Conservation (phyloP, 768 basidiomycete species). For the Mycena venus region DNA sequence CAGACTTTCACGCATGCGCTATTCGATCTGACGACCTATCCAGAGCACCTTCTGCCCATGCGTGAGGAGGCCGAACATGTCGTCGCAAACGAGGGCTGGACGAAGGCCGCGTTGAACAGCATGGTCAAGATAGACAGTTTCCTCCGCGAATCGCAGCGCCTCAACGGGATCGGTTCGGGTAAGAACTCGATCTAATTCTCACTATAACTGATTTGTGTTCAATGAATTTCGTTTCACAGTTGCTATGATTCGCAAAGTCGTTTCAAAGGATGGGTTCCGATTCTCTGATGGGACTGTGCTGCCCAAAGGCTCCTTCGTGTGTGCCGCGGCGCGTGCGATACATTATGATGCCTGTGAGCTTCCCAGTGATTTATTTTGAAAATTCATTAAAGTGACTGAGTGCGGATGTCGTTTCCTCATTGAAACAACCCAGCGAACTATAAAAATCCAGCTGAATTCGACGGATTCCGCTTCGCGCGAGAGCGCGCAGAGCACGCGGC, state of each 20-base stretch:
- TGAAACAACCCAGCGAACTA: neutral
- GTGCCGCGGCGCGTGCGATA: neutral
- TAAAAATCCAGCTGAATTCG: neutral
- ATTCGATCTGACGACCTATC: conserved; percentile 44
- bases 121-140: neutral
- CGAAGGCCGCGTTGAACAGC: neutral
- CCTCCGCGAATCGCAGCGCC: neutral
- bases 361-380: too few relatives aligned
- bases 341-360: conserved; percentile 2
- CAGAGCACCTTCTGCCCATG: conserved; percentile 45
- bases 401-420: neutral
- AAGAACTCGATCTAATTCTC: too few relatives aligned
- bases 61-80: conserved; percentile 48
- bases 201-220: too few relatives aligned
- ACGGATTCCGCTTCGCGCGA: neutral
- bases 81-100: conserved; percentile 30
- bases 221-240: too few relatives aligned
- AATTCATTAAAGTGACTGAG: too few relatives aligned
- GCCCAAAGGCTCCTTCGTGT: neutral
- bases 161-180: too few relatives aligned
- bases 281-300: conserved; percentile 1
- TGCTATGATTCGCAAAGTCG: neutral
- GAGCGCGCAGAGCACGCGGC: conserved; percentile 1
- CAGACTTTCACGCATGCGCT: conserved; percentile 46
- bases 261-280: neutral